Evolutionary conservation across 192 early-diverging fungal species (phyloP).

Genomic region (Lobosporangium transversale): DNA sequence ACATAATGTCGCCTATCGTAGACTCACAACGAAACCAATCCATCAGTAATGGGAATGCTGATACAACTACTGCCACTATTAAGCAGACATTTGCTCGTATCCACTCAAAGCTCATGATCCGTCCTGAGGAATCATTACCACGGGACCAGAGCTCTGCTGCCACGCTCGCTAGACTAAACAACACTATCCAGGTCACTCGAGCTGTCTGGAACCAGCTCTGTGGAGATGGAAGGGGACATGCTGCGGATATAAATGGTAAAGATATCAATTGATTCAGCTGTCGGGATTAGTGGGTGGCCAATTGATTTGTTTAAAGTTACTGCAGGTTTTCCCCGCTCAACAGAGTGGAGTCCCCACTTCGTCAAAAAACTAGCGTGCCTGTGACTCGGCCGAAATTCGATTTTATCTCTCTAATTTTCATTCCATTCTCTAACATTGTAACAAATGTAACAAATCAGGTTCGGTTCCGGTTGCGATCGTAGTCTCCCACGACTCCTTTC

Average conservation of each 20-base stretch:
- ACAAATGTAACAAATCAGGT: slow-evolving; percentile 43
- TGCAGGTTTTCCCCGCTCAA: too few species aligned
- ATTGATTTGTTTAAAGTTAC: too few species aligned
- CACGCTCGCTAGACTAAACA: slow-evolving; percentile 24
- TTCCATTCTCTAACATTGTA: neutral
- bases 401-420: neutral
- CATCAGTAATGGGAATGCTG: neutral
- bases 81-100: slow-evolving; percentile 16
- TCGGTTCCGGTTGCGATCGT: slow-evolving; percentile 53
- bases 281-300: too few species aligned
- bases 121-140: slow-evolving; percentile 30
- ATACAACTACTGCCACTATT: neutral
- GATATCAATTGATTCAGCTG: neutral
- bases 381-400: too few species aligned
- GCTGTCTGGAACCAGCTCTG: slow-evolving; percentile 37
- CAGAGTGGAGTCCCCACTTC: too few species aligned
- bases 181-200: slow-evolving; percentile 36
- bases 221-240: too few species aligned
- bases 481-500: slow-evolving; percentile 30
- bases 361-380: too few species aligned
- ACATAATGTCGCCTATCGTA: slow-evolving; percentile 13
- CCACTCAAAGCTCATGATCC: slow-evolving; percentile 32
- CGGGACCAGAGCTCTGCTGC: neutral
- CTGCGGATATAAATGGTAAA: slow-evolving; percentile 30
- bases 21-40: slow-evolving; percentile 2